A percentile compares a stretch with the other conserved stretches of the same genome.
phyloP scores from a whole-genome alignment of 2,329 filamentous ascomycete genomes.

The Fusarium gaditjirri region DNA sequence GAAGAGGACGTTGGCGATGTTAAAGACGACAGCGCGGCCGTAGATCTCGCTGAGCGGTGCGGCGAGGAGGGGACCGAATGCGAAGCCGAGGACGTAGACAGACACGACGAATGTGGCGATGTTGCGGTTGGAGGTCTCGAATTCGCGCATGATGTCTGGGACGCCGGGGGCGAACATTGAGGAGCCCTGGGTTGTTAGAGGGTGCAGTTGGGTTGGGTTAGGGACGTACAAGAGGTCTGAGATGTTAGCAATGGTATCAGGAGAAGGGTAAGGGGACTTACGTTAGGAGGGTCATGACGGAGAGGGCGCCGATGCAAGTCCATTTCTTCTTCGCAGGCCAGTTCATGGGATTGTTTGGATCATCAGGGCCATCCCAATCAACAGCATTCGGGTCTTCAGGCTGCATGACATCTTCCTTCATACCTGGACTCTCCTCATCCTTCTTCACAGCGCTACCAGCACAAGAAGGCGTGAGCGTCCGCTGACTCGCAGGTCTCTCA shows the following conservation, averaged over 20 bases:
- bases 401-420: background rate
- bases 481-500: slow-evolving; percentile 28
- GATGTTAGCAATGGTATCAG: background rate
- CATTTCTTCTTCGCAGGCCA: slow-evolving; percentile 65
- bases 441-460: background rate
- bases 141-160: slow-evolving; percentile 58
- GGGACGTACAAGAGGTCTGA: slow-evolving; percentile 38
- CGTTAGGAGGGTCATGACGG: slow-evolving; percentile 43
- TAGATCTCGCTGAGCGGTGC: slow-evolving; percentile 72
- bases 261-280: slow-evolving; percentile 7
- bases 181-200: slow-evolving; percentile 37
- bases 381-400: slow-evolving; percentile 37
- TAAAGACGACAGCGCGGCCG: slow-evolving; percentile 57
- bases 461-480: slow-evolving; percentile 27
- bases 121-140: slow-evolving; percentile 51
- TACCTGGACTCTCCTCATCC: slow-evolving; percentile 18
- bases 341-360: slow-evolving; percentile 71
- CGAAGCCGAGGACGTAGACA: slow-evolving; percentile 61
- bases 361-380: slow-evolving; percentile 48
- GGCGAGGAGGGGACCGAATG: slow-evolving; percentile 70
- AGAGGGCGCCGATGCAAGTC: slow-evolving; percentile 49
- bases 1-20: slow-evolving; percentile 59
- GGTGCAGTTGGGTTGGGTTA: accelerated
- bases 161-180: slow-evolving; percentile 53
- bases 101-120: slow-evolving; percentile 57